Evolutionary conservation across 2,329 filamentous ascomycete genomes (phyloP).

Genomic region (Fusarium armeniacum): DNA sequence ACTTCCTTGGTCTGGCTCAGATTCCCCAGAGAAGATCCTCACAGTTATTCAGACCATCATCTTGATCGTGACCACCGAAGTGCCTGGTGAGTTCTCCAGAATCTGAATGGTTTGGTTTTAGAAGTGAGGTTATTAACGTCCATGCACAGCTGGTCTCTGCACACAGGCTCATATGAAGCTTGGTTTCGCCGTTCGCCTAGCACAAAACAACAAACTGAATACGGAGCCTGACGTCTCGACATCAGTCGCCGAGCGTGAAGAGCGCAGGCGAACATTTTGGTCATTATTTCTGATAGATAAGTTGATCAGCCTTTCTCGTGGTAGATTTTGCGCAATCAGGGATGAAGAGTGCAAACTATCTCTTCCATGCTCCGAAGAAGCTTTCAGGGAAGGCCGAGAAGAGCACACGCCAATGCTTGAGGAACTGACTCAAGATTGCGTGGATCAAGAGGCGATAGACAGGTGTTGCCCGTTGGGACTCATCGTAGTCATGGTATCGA

Average conservation of each 20-base stretch:
- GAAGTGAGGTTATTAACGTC: background rate
- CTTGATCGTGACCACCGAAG: slow-evolving; percentile 27
- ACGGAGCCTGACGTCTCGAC: background rate
- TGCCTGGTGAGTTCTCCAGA: background rate
- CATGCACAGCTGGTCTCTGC: slow-evolving; percentile 1
- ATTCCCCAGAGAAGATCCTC: background rate
- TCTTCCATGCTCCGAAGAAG: slow-evolving; percentile 10
- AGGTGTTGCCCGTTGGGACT: slow-evolving; percentile 7
- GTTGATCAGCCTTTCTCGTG: slow-evolving; percentile 20
- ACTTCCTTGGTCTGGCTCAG: slow-evolving; percentile 23
- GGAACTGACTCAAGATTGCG: background rate
- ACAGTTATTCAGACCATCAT: slow-evolving; percentile 20
- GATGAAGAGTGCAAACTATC: slow-evolving; percentile 20
- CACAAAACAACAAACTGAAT: slow-evolving; percentile 21
- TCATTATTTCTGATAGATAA: slow-evolving; percentile 14
- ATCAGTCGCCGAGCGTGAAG: background rate
- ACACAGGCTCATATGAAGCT: slow-evolving; percentile 31
- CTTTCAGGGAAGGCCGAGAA: slow-evolving; percentile 1
- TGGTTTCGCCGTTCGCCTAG: slow-evolving; percentile 17
- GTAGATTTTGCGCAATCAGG: slow-evolving; percentile 17
- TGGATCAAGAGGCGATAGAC: slow-evolving; percentile 17
- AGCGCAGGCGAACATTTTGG: slow-evolving; percentile 17
- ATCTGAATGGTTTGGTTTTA: rapidly evolving
- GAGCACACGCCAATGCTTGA: slow-evolving; percentile 4
- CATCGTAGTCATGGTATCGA: slow-evolving; percentile 17